phyloP scores from a whole-genome alignment of 805 yeast species.

The Pichia californica region DNA sequence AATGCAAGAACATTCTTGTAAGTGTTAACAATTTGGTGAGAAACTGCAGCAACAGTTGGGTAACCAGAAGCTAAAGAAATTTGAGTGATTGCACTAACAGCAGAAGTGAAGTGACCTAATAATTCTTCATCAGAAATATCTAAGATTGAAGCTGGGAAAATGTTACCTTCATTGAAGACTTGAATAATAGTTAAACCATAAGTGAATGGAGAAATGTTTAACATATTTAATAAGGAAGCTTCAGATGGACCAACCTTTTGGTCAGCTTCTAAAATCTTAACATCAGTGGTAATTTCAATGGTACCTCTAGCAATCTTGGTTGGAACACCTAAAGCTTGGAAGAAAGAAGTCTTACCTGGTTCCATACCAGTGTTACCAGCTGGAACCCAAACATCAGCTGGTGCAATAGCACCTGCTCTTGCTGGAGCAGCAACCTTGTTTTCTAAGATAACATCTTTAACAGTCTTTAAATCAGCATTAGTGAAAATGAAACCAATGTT shows the following conservation, averaged over 20 bases:
- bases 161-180: slow-evolving; percentile 98
- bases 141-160: slow-evolving; percentile 93
- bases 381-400: slow-evolving; percentile 94
- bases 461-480: slow-evolving; percentile 84
- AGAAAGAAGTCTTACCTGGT: slow-evolving; percentile 99
- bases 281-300: slow-evolving; percentile 97
- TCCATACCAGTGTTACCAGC: slow-evolving; percentile 99
- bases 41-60: slow-evolving; percentile 99
- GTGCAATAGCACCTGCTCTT: slow-evolving; percentile 99
- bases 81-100: slow-evolving; percentile 89
- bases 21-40: slow-evolving; percentile 97
- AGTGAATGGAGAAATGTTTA: slow-evolving; percentile 99
- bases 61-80: slow-evolving; percentile 95
- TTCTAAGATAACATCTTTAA: slow-evolving; percentile 81
- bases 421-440: slow-evolving; percentile 99
- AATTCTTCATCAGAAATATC: slow-evolving; percentile 98
- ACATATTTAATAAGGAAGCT: slow-evolving; percentile 97
- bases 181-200: slow-evolving; percentile 95
- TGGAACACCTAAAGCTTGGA: slow-evolving; percentile 99
- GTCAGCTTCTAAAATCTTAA: slow-evolving; percentile 86
- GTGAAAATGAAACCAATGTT: slow-evolving; percentile 99
- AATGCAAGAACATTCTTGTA: slow-evolving; percentile 98
- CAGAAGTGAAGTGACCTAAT: slow-evolving; percentile 84
- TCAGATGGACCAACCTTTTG: slow-evolving; percentile 97
- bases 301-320: slow-evolving; percentile 99